Evolutionary conservation across 352 stramenopile genomes (phyloP).

Genomic region (Blastocystis sp.): DNA sequence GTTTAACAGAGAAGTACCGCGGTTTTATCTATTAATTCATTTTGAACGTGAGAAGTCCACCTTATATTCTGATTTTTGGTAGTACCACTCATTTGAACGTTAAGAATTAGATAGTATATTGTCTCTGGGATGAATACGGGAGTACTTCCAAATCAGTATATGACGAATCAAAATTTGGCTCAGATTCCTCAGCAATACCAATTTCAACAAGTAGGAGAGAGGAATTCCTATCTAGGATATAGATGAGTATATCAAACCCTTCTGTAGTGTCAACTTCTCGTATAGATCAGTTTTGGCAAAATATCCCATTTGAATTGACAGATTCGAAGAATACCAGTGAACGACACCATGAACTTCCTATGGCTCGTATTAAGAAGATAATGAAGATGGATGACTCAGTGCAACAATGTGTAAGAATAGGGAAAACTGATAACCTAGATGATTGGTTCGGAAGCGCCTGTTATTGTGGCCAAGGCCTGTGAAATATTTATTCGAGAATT

Average conservation of each 20-base stretch:
- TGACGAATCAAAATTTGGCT: not conserved
- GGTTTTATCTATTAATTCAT: no score
- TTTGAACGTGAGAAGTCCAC: no score
- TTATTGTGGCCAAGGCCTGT: conserved; percentile 85
- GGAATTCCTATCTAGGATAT: not conserved
- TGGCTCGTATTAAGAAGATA: conserved; percentile 87
- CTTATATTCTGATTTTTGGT: no score
- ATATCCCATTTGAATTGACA: conserved; percentile 77
- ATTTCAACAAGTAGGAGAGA: not conserved
- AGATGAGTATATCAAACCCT: not conserved
- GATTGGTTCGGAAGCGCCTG: conserved; percentile 82
- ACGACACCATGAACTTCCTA: conserved; percentile 72
- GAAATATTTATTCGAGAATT: conserved; percentile 86
- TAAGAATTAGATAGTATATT: no score
- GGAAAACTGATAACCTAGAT: conserved; percentile 68
- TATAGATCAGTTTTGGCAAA: conserved; percentile 78
- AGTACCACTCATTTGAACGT: no score
- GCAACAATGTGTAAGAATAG: conserved; percentile 59
- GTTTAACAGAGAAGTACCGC: not conserved
- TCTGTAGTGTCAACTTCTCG: conserved; percentile 61
- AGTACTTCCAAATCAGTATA: conserved; percentile 14
- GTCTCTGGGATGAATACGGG: conserved; percentile 39
- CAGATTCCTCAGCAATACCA: not conserved
- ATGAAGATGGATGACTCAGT: conserved; percentile 88
- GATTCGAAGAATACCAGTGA: conserved; percentile 77